These are phyloP conservation scores for Pseudovirgaria hyperparasitica DNA, from an alignment of 2,329 filamentous ascomycete species.

Conservation along the genomic window DNA sequence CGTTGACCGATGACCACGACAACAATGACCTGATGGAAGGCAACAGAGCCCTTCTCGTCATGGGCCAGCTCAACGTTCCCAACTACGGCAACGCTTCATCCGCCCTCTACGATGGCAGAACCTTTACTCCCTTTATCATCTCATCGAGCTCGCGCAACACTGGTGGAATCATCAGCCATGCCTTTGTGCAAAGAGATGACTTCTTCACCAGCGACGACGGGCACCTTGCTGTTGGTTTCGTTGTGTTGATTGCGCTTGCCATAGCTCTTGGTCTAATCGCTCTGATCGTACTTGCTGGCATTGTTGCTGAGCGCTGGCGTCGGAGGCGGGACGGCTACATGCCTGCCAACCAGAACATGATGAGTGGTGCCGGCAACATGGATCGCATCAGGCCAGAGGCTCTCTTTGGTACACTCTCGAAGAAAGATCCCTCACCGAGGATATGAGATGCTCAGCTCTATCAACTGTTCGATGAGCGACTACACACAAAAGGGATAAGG, in stretches of 20 bases:
- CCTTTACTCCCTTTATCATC: slow-evolving; percentile 66
- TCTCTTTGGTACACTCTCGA: slow-evolving; percentile 24
- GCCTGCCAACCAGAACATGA: slow-evolving; percentile 52
- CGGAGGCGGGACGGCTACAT: slow-evolving; percentile 69
- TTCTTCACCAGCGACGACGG: slow-evolving; percentile 57
- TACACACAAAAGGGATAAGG: no score
- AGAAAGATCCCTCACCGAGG: no score
- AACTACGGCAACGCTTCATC: slow-evolving; percentile 72
- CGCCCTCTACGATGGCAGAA: slow-evolving; percentile 74
- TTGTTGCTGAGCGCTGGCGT: slow-evolving; percentile 62
- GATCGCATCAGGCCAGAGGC: slow-evolving; percentile 37
- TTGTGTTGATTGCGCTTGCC: slow-evolving; percentile 69
- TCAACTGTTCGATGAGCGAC: no score
- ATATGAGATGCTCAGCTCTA: no score
- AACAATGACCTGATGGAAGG: slow-evolving; percentile 49
- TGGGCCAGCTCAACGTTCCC: slow-evolving; percentile 67
- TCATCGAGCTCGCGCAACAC: slow-evolving; percentile 54
- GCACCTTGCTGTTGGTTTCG: slow-evolving; percentile 58
- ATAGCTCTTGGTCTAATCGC: slow-evolving; percentile 68
- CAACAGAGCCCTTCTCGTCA: slow-evolving; percentile 64
- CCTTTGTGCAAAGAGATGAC: slow-evolving; percentile 68
- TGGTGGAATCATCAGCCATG: slow-evolving; percentile 60
- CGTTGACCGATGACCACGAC: slow-evolving; percentile 55
- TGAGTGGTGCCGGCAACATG: slow-evolving; percentile 34
- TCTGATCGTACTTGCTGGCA: slow-evolving; percentile 61